A percentile compares a stretch with the other conserved stretches of the same genome.
Conservation (phyloP, 495 filamentous ascomycete genomes). For the Neurospora intermedia region DNA sequence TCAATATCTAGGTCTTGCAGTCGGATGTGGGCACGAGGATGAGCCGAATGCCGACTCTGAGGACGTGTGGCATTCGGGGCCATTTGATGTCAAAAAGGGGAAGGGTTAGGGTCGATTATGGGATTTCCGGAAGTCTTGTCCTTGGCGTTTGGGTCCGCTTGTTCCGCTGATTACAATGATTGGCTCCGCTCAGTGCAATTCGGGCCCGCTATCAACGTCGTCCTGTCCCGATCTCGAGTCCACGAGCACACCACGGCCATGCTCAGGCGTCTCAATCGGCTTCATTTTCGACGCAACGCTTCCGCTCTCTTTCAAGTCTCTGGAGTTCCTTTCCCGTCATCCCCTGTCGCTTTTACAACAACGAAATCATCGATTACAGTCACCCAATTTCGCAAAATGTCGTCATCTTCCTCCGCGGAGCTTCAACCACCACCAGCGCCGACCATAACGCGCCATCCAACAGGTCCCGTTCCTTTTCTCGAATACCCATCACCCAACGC, state of each 20-base stretch:
- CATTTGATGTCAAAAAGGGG: background rate
- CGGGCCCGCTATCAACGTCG: background rate
- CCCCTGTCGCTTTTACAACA: background rate
- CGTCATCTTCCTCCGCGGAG: background rate
- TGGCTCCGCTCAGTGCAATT: background rate
- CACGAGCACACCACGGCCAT: background rate
- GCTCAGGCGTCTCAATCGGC: background rate
- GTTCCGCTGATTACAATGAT: background rate
- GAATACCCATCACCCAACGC: constrained; percentile 6
- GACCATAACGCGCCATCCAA: background rate
- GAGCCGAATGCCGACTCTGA: background rate
- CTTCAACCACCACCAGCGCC: background rate
- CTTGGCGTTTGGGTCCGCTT: background rate
- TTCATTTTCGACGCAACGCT: background rate
- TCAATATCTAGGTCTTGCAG: too few relatives aligned
- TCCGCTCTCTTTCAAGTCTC: background rate
- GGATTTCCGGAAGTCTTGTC: background rate
- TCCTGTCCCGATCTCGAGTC: background rate
- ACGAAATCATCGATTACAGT: too few relatives aligned
- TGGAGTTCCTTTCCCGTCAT: background rate
- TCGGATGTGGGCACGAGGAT: background rate
- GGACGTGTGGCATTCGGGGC: background rate
- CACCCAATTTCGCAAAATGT: background rate
- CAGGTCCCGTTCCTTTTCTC: constrained; percentile 1
- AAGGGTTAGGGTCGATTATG: background rate